Conservation (phyloP, 2,329 filamentous ascomycete species). For the Thermoascus crustaceus region DNA sequence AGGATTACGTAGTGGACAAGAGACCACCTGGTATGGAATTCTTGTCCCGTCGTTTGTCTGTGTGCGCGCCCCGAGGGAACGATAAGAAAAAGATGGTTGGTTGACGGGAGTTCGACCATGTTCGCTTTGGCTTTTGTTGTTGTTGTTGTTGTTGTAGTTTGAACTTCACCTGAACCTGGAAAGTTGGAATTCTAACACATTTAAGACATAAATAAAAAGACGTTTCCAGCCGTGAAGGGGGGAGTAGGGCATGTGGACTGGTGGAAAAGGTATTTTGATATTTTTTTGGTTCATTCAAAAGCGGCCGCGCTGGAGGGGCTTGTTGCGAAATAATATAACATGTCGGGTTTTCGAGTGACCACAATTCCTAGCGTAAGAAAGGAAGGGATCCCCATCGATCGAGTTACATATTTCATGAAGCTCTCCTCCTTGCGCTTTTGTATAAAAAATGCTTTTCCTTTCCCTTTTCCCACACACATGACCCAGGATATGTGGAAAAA, state of each 20-base stretch:
- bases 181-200: no score
- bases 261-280: slow-evolving; percentile 30
- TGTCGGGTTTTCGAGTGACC: slow-evolving; percentile 25
- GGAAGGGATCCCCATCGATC: slow-evolving; percentile 30
- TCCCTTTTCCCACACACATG: neutral
- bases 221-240: slow-evolving; percentile 16
- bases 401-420: slow-evolving; percentile 36
- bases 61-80: no score
- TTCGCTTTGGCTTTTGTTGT: no score
- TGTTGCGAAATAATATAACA: slow-evolving; percentile 23
- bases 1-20: no score
- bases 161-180: no score
- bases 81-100: no score
- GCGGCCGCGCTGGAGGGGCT: slow-evolving; percentile 23
- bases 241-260: slow-evolving; percentile 14
- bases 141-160: no score
- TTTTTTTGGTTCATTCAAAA: slow-evolving; percentile 29
- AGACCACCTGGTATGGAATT: no score
- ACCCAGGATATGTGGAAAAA: neutral
- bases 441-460: slow-evolving; percentile 2
- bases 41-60: no score
- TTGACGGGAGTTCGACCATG: no score
- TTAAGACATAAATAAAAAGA: slow-evolving; percentile 17
- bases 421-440: slow-evolving; percentile 17
- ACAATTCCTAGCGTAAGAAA: slow-evolving; percentile 23